Conservation (phyloP, 257 asterid genomes). For the Capsicum pubescens region DNA sequence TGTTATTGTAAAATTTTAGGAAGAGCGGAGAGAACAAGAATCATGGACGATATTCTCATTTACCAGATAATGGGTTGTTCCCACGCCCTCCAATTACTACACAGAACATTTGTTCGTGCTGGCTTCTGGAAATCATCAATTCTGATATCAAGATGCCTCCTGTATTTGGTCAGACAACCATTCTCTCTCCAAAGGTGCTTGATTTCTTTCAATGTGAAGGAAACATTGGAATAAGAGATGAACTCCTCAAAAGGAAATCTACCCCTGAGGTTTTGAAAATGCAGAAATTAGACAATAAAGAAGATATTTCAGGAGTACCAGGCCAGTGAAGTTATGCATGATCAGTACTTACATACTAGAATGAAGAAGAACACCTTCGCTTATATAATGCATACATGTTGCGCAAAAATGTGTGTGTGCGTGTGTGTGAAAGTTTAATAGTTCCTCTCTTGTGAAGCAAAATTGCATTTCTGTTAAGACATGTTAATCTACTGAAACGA, state of each 20-base stretch:
- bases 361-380: not conserved
- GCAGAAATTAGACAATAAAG: not conserved
- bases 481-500: not conserved
- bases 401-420: not conserved
- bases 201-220: conserved; percentile 84
- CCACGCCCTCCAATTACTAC: conserved; percentile 94
- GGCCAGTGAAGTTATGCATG: not conserved
- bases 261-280: conserved; percentile 58
- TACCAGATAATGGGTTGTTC: conserved; percentile 93
- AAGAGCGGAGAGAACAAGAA: not conserved
- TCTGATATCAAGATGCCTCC: conserved; percentile 81
- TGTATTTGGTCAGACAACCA: conserved; percentile 73
- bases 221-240: conserved; percentile 69
- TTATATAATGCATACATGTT: not conserved
- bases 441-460: not conserved
- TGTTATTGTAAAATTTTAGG: not conserved
- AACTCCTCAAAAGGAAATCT: conserved; percentile 86
- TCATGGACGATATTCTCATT: conserved; percentile 29
- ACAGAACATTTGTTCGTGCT: conserved; percentile 69
- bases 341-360: not conserved
- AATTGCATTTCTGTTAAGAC: not conserved
- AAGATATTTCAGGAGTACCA: not conserved
- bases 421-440: not conserved
- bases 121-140: conserved; percentile 95
- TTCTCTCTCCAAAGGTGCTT: conserved; percentile 95